Conservation (phyloP, 2,329 filamentous ascomycete species). For the Colletotrichum sp. region DNA sequence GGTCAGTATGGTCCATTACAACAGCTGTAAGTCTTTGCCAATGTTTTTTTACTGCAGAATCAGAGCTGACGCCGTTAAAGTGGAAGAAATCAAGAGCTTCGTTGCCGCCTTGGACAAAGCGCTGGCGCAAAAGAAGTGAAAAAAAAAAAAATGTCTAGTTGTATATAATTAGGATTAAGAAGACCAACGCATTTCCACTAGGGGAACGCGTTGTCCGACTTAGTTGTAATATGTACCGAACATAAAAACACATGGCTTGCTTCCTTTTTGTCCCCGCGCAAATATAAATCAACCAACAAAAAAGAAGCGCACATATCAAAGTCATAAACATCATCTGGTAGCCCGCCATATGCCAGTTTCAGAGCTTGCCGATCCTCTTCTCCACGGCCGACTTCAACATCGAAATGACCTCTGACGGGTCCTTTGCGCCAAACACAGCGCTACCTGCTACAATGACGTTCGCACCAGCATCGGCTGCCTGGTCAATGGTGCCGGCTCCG, state of each 20-base stretch:
- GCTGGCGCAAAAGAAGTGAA: slow-evolving; percentile 32
- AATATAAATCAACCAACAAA: not conserved
- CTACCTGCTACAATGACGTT: slow-evolving; percentile 98
- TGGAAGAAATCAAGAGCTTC: slow-evolving; percentile 60
- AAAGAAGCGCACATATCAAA: not conserved
- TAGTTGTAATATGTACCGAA: not conserved
- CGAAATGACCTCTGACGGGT: slow-evolving; percentile 86
- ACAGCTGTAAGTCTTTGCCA: slow-evolving; percentile 57
- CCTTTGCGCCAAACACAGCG: slow-evolving; percentile 91
- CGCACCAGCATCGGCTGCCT: slow-evolving; percentile 92
- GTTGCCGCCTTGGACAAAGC: slow-evolving; percentile 58
- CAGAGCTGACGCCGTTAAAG: slow-evolving; percentile 31
- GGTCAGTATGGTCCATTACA: slow-evolving; percentile 78
- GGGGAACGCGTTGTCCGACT: not conserved
- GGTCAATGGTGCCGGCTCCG: slow-evolving; percentile 86
- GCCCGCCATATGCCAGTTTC: not conserved
- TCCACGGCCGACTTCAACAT: slow-evolving; percentile 82
- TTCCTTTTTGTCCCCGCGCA: not conserved
- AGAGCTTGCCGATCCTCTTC: slow-evolving; percentile 50
- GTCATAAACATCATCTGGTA: slow-evolving; percentile 2
- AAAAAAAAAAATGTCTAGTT: not conserved
- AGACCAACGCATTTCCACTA: not conserved
- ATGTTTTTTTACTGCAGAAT: not conserved
- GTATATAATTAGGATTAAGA: slow-evolving; percentile 11
- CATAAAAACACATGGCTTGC: slow-evolving; percentile 11